Percentiles rank a stretch among this genome's conserved stretches.
These are phyloP conservation scores for Pythium biforme DNA, from an alignment of 352 stramenopile species.

Conservation along the genomic window DNA sequence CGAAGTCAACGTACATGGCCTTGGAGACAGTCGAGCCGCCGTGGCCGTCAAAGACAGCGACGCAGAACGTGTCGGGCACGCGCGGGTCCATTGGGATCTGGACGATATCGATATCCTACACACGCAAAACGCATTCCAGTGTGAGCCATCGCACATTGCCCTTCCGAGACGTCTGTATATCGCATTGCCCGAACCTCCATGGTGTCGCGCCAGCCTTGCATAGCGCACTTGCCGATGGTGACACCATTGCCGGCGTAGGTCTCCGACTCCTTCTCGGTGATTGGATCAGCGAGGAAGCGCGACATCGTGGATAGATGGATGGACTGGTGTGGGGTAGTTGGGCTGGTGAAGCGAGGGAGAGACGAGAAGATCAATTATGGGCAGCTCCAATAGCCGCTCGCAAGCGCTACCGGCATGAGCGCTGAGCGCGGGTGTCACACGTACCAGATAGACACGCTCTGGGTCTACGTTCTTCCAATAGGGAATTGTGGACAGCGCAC, in stretches of 20 bases:
- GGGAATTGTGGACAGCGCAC: not conserved
- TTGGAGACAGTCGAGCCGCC: slow-evolving; percentile 66
- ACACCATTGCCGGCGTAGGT: slow-evolving; percentile 43
- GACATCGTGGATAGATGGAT: slow-evolving; percentile 46
- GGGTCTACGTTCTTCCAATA: slow-evolving; percentile 14
- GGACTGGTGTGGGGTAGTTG: not conserved
- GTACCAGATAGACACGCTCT: slow-evolving; percentile 9
- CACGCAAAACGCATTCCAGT: not conserved
- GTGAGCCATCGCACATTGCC: too few relatives aligned
- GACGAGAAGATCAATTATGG: not conserved
- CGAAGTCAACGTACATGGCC: slow-evolving; percentile 47
- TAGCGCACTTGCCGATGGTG: slow-evolving; percentile 63
- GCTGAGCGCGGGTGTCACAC: not conserved
- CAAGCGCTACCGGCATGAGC: too few relatives aligned
- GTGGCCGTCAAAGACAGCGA: slow-evolving; percentile 86
- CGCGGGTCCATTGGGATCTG: slow-evolving; percentile 59
- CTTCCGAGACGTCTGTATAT: not conserved
- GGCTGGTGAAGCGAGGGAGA: not conserved
- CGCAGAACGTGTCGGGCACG: slow-evolving; percentile 54
- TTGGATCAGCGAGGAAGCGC: slow-evolving; percentile 81
- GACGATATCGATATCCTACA: slow-evolving; percentile 74
- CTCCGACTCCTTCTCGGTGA: slow-evolving; percentile 69
- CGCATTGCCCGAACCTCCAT: too few relatives aligned
- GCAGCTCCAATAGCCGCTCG: too few relatives aligned
- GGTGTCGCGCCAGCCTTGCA: slow-evolving; percentile 84